Conservation (phyloP, 2,329 filamentous ascomycete genomes). For the Ceratocystis destructans region DNA sequence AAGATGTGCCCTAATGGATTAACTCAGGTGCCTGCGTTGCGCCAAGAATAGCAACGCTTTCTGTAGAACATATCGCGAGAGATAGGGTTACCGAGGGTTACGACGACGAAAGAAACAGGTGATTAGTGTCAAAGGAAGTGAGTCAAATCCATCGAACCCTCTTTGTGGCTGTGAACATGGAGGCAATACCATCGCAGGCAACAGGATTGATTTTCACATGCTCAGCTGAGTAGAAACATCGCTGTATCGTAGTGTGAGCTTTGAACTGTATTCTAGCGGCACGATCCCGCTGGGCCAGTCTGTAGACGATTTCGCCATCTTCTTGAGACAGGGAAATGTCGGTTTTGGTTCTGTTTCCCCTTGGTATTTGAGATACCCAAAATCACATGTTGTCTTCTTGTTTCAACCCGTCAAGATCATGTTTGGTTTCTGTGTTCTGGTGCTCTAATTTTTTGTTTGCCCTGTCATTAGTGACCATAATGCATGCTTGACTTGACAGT, state of each 20-base stretch:
- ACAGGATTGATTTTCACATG: neutral
- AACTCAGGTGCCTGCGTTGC: constrained; percentile 20
- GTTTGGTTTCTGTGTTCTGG: neutral
- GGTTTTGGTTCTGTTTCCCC: neutral
- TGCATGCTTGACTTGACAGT: too few species aligned
- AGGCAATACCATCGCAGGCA: neutral
- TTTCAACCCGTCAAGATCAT: neutral
- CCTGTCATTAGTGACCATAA: neutral
- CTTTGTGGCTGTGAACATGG: neutral
- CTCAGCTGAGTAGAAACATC: neutral
- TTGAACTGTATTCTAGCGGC: too few species aligned
- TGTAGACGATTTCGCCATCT: neutral
- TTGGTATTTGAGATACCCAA: neutral
- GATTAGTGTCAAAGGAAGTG: neutral
- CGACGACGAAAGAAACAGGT: neutral
- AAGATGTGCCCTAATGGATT: constrained; percentile 29
- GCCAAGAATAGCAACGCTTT: neutral
- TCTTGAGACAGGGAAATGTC: neutral
- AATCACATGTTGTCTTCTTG: neutral
- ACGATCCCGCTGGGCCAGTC: too few species aligned
- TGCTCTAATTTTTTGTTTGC: neutral
- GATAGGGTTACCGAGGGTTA: neutral
- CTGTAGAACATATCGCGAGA: neutral
- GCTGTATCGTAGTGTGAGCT: too few species aligned
- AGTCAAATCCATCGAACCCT: neutral